Evolutionary conservation across 352 stramenopile genomes (phyloP), one percentile per base, ranked within the genome.

Genomic region (Globisporangium okanoganense): DNA sequence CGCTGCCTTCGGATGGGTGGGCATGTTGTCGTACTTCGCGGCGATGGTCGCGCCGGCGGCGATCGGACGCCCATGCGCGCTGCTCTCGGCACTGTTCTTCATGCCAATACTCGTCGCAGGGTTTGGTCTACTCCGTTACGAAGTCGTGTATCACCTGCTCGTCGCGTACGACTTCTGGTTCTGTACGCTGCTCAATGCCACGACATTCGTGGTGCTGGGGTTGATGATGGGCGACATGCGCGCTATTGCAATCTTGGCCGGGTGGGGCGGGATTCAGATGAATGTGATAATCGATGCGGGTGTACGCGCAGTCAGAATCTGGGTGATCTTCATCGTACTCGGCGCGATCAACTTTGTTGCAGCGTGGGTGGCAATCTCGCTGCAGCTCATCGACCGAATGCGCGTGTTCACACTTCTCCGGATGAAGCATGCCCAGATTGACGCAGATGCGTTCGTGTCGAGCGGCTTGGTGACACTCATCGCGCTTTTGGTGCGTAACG

Each of bases 141-240:
- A 61, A 12, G 43, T 55, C 14, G 43, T 54, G 8, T 6, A 3
- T 10, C 29, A 45, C n/a, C 35, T 61, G 12, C 13, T 54, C 20
- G 18, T 22, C 9, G 22, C 31, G 12, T 61, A 22, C 56, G 43
- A 61, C 31, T 61, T 61, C 27, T 61, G 56, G 43, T 61, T 61
- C 43, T 41, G 12, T 18, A 44, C 31, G 12, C n/a, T 53, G 18
- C 6, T 45, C 10, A 61, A 43, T 29, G 12, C 43, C 5, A 12
- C n/a, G 20, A 44, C 44, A 29, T 61, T 61, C 18, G n/a, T n/a
- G 2, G 29, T 54, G 12, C 33, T 61, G 6, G 56, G 43, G 8
- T 7, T 35, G 2, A 8, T 55, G 16, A 33, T 61, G 56, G 29
- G 43, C 41, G 43, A 61, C 44, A 35, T 55, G 7, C 43, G 56